phyloP scores from a whole-genome alignment of 2,329 filamentous ascomycete species.

The Madurella mycetomatis region DNA sequence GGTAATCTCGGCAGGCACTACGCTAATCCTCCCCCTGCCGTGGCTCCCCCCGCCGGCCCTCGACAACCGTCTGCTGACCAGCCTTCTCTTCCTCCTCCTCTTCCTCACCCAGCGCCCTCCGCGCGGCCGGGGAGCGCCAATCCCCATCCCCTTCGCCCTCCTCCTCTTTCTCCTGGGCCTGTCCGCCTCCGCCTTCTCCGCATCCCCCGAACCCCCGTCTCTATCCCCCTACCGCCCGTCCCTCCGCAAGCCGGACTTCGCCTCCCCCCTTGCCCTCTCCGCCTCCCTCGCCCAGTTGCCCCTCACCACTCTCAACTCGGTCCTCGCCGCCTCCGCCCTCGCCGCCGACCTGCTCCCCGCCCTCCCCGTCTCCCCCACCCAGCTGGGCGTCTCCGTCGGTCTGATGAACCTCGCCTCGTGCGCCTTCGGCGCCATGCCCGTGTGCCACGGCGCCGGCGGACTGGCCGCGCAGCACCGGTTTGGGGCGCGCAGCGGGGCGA shows the following conservation, averaged over 20 bases:
- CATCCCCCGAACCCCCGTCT: constrained; percentile 54
- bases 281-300: constrained; percentile 78
- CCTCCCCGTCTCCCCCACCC: constrained; percentile 41
- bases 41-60: constrained; percentile 63
- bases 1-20: constrained; percentile 62
- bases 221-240: constrained; percentile 32
- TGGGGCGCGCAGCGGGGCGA: constrained; percentile 81
- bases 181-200: constrained; percentile 50
- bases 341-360: constrained; percentile 71
- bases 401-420: constrained; percentile 79
- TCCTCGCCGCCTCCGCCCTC: constrained; percentile 81
- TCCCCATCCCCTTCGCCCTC: constrained; percentile 73
- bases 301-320: constrained; percentile 85
- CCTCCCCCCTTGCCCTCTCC: constrained; percentile 41
- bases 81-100: constrained; percentile 68
- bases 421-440: constrained; percentile 93
- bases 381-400: constrained; percentile 76
- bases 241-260: constrained; percentile 48
- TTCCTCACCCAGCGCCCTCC: constrained; percentile 61
- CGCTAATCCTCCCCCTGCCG: constrained; percentile 61
- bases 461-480: constrained; percentile 89
- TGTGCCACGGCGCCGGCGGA: constrained; percentile 89
- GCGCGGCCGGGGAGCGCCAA: too few species aligned
- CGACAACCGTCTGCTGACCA: constrained; percentile 75
- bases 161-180: constrained; percentile 66